Base-by-base conservation (phyloP, 257 asterid species). In the Salvia hispanica region DNA sequence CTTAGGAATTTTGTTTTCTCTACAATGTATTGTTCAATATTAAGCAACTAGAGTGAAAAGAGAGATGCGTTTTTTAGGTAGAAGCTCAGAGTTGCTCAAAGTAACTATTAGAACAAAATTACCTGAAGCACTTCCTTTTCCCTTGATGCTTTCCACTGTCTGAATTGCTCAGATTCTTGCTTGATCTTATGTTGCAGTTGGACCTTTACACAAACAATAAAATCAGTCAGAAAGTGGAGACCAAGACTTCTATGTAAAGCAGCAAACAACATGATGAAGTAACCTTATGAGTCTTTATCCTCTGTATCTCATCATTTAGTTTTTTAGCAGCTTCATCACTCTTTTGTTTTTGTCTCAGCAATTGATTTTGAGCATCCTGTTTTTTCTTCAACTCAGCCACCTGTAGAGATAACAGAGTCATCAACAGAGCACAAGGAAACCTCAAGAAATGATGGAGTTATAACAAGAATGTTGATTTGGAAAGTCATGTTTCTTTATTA, bases 121-220 rank as follows among this genome's bases (percentile, higher is more conserved):
- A 94, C 97, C 99, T 91, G 99, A 60, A 94, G 96, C 62, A 94
- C 95, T 83, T 94, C 99, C 76, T 94, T 94, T 78, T 94, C 99
- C 31, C 99, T 83, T 66, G 86, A 87, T 74, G 96, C 95, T 83
- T 88, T 94, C 99, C 99, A 94, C 56, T 64, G 78, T 73, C 99
- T 91, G 75, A 94, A 94, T 73, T 91, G 99, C 71, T 94, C 99
- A 39, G 97, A 94, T 77, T 94, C 99, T 80, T 88, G 97, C 82
- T 94, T 94, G 63, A 94, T 91, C 83, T 87, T 94, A 79, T 94
- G 97, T 83, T 94, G 99, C 73, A 94, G 82, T 84, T 91, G 96
- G 77, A 94, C 99, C 99, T 86, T 73, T 48, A 72, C 21, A 77
- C 57, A 76, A 55, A 53, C 58, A 62, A 48, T n/a, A 70, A 47